These are phyloP conservation scores for Panaeolus papilionaceus DNA, from an alignment of 768 basidiomycete species.

Conservation along the genomic window DNA sequence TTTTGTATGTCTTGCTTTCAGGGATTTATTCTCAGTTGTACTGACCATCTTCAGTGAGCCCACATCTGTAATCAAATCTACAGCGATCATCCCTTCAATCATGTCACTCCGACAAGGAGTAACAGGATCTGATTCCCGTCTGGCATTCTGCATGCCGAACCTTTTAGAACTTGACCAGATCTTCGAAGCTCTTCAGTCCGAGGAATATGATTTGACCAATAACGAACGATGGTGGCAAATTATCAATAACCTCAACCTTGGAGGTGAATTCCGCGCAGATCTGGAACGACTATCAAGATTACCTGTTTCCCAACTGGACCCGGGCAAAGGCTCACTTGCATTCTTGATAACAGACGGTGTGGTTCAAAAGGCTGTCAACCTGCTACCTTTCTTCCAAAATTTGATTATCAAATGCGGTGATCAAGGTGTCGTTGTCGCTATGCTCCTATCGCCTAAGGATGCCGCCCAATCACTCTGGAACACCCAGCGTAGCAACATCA, in stretches of 20 bases:
- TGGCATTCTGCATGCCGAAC: slow-evolving; percentile 87
- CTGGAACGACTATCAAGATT: slow-evolving; percentile 64
- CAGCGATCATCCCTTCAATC: slow-evolving; percentile 70
- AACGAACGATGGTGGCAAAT: slow-evolving; percentile 68
- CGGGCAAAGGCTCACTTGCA: slow-evolving; percentile 48
- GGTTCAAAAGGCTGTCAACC: slow-evolving; percentile 79
- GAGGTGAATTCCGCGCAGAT: slow-evolving; percentile 67
- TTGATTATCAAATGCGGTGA: slow-evolving; percentile 87
- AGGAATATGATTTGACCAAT: slow-evolving; percentile 54
- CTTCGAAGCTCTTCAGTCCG: slow-evolving; percentile 54
- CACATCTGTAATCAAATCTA: slow-evolving; percentile 86
- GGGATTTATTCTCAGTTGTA: background rate
- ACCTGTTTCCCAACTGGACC: slow-evolving; percentile 46
- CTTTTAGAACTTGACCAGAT: slow-evolving; percentile 73
- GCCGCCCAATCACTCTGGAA: slow-evolving; percentile 57
- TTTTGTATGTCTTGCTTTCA: slow-evolving; percentile 63
- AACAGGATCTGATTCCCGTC: slow-evolving; percentile 41
- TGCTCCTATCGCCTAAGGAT: slow-evolving; percentile 54
- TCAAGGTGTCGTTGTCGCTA: slow-evolving; percentile 66
- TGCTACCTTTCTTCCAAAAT: slow-evolving; percentile 86
- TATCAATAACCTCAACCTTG: slow-evolving; percentile 71
- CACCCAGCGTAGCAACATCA: slow-evolving; percentile 50
- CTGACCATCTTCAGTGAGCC: slow-evolving; percentile 72
- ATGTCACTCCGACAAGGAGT: slow-evolving; percentile 38
- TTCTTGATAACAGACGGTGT: slow-evolving; percentile 76